Conservation (phyloP, 495 filamentous ascomycete genomes). For the Pyronema domesticum region DNA sequence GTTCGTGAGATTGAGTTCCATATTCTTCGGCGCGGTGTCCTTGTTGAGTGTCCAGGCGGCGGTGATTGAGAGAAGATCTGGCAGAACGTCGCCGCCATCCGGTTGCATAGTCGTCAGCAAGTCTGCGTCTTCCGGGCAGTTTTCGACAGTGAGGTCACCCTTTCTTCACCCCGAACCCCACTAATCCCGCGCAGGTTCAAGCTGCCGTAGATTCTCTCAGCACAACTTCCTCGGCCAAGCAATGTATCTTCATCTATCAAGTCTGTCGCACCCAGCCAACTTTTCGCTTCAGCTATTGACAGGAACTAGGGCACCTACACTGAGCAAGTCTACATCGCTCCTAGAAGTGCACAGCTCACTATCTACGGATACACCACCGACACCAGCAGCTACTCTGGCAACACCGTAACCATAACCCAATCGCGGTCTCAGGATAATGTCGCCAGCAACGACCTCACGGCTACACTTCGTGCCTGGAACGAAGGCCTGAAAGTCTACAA, state of each 20-base stretch:
- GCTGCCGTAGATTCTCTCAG: conserved; percentile 38
- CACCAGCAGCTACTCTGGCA: conserved; percentile 35
- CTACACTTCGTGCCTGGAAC: conserved; percentile 38
- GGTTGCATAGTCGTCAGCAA: conserved; percentile 36
- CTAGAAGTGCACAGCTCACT: conserved; percentile 34
- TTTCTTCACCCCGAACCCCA: background rate
- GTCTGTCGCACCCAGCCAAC: conserved; percentile 9
- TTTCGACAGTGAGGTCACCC: conserved; percentile 8
- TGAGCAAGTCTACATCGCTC: conserved; percentile 40
- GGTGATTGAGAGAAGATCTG: background rate
- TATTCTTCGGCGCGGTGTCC: too few species aligned
- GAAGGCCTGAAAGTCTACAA: conserved; percentile 42
- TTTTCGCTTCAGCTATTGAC: background rate
- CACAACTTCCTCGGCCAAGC: conserved; percentile 30
- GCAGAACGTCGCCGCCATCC: conserved; percentile 33
- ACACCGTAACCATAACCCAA: conserved; percentile 42
- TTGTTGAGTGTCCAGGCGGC: too few species aligned
- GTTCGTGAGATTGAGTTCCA: too few species aligned
- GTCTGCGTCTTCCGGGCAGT: conserved; percentile 21
- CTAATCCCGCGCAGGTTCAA: conserved; percentile 29
- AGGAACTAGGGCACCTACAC: conserved; percentile 29
- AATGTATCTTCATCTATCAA: conserved; percentile 46
- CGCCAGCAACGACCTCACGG: conserved; percentile 30
- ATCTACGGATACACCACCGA: conserved; percentile 47
- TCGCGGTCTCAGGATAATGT: conserved; percentile 27